Evolutionary conservation across 169 alveolate species (phyloP), one percentile per base, ranked within the genome.

Genomic region (Theileria annulata): DNA sequence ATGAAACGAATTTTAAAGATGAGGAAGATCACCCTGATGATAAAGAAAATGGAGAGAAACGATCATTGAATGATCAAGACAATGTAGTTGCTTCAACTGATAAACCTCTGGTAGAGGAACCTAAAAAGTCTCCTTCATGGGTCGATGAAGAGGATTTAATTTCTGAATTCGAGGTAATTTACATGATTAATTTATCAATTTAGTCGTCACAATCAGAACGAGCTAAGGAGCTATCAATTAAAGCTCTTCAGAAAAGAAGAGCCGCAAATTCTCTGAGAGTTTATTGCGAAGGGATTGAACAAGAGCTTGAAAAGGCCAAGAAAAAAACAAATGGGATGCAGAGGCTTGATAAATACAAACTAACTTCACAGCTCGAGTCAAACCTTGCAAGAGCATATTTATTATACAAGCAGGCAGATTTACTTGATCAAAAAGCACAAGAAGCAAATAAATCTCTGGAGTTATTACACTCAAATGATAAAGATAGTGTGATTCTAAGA

Each of bases 251-350:
- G 56, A 80, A 80, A 28, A 35, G 64, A n/a, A 58, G 88, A 10
- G 88, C 88, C 2, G 88, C 88, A 21, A 75, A 80, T 69, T 31
- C 70, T 17, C 64, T 80, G 48, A 33, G 88, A n/a, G 66, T 74
- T 10, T 80, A 74, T 33, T 71, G 82, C 13, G 84, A 80, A 31
- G 88, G 88, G 21, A 80, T 80, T 0, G 70, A 80, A 21, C 75
- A 63, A 15, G 88, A 75, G 48, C 73, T 75, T 23, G 88, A 63
- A 47, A 73, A 74, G 59, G 68, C 73, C 17, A 80, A 67, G 62
- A 33, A 54, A 35, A 33, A 30, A 17, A 69, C 87, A 8, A 64
- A 64, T n/a, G 87, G 87, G 4, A 67, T 62, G 30, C 72, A 79
- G 17, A 28, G 71, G 23, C 70, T 60, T n/a, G 75, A 80, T 48